Evolutionary conservation across 2,329 filamentous ascomycete species (phyloP).

Genomic region (Taxawa tesnikishii): DNA sequence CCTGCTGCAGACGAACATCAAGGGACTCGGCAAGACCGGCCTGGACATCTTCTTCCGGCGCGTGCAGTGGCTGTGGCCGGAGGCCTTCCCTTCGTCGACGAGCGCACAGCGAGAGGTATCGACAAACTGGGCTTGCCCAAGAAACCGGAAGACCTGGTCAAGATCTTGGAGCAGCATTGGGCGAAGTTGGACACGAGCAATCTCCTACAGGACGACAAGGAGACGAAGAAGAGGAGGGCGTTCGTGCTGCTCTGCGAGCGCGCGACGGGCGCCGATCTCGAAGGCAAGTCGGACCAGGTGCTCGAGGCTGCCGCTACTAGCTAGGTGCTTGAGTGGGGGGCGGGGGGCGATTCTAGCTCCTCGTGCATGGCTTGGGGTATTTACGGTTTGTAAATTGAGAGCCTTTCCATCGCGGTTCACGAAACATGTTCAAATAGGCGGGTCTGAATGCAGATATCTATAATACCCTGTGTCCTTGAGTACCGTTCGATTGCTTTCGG

Average conservation of each 20-base stretch:
- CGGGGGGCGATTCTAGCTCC: no score
- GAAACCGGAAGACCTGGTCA: slow-evolving; percentile 19
- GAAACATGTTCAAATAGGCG: no score
- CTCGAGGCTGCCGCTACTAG: slow-evolving; percentile 12
- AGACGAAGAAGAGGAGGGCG: slow-evolving; percentile 22
- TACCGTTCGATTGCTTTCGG: no score
- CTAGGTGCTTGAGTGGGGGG: no score
- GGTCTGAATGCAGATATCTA: no score
- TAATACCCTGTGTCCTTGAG: no score
- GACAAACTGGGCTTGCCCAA: slow-evolving; percentile 24
- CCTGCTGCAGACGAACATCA: slow-evolving; percentile 21
- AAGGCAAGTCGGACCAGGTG: slow-evolving; percentile 21
- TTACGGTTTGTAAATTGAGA: no score
- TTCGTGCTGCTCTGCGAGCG: slow-evolving; percentile 28
- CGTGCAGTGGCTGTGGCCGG: slow-evolving; percentile 27
- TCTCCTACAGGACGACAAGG: slow-evolving; percentile 19
- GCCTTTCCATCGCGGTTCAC: no score
- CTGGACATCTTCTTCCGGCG: slow-evolving; percentile 30
- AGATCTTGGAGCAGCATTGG: slow-evolving; percentile 24
- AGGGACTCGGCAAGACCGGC: slow-evolving; percentile 28
- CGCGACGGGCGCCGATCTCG: slow-evolving; percentile 24
- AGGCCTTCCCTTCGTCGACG: slow-evolving; percentile 28
- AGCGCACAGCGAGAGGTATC: slow-evolving; percentile 20
- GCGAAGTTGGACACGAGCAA: slow-evolving; percentile 17
- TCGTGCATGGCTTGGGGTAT: no score